Conservation (phyloP, 768 basidiomycete genomes). For the Mycena indigotica region DNA sequence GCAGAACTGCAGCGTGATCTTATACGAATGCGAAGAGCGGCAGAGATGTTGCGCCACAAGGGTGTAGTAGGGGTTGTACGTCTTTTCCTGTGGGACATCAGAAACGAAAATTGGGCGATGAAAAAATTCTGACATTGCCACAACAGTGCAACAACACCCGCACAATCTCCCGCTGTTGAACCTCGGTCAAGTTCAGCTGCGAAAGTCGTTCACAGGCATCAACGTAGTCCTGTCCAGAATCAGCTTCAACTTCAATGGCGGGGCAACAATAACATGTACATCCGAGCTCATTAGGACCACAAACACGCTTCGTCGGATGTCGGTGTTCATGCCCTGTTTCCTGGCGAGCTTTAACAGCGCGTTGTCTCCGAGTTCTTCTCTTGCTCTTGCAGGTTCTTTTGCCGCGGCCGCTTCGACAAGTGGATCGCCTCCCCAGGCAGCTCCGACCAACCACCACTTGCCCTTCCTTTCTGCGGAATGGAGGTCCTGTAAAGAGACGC, state of each 20-base stretch:
- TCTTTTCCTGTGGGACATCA: constrained; percentile 90
- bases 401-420: constrained; percentile 47
- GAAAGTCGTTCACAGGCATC: constrained; percentile 91
- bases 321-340: constrained; percentile 98
- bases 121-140: constrained; percentile 79
- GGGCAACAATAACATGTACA: constrained; percentile 45
- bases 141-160: constrained; percentile 91
- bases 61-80: constrained; percentile 95
- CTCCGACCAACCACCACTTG: constrained; percentile 99
- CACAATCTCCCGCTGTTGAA: constrained; percentile 94
- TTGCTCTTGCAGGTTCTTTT: constrained; percentile 28
- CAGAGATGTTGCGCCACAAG: constrained; percentile 87
- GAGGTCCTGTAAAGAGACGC: constrained; percentile 84
- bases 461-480: constrained; percentile 82
- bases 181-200: constrained; percentile 79
- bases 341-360: constrained; percentile 77
- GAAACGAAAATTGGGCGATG: too few species aligned
- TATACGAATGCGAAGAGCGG: constrained; percentile 76
- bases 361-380: constrained; percentile 36
- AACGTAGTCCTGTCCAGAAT: constrained; percentile 75
- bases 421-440: constrained; percentile 94
- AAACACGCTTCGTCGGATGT: constrained; percentile 88
- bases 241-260: too few species aligned
- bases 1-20: constrained; percentile 91
- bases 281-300: constrained; percentile 95